phyloP scores from a whole-genome alignment of 345 rosid species.

The Citrus trifoliata region DNA sequence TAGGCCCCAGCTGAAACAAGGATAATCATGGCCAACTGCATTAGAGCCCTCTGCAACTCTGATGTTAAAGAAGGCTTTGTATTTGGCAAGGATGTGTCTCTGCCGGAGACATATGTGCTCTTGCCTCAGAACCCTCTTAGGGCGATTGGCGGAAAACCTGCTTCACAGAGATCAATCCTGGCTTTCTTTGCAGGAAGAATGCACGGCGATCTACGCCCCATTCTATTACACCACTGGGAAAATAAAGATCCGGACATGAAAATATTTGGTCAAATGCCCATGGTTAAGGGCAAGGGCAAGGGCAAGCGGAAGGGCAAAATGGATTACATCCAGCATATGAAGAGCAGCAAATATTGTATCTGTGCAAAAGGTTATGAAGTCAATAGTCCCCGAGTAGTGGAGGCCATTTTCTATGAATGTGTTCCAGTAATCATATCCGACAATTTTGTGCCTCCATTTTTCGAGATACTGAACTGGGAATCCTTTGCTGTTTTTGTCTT shows the following conservation, averaged over 20 bases:
- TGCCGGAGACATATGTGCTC: slow-evolving; percentile 75
- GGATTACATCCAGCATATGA: slow-evolving; percentile 72
- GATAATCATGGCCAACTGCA: slow-evolving; percentile 66
- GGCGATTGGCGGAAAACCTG: slow-evolving; percentile 66
- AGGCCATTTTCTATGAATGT: slow-evolving; percentile 81
- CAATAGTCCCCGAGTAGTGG: slow-evolving; percentile 92
- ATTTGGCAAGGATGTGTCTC: slow-evolving; percentile 86
- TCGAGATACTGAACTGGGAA: slow-evolving; percentile 85
- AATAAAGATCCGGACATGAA: slow-evolving; percentile 87
- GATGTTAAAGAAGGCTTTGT: slow-evolving; percentile 83
- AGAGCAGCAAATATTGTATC: slow-evolving; percentile 93
- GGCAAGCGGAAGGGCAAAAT: slow-evolving; percentile 46
- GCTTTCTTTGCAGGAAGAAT: slow-evolving; percentile 91
- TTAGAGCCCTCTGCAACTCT: slow-evolving; percentile 88
- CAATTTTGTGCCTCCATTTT: slow-evolving; percentile 88
- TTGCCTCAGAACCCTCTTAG: slow-evolving; percentile 53
- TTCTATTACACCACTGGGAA: slow-evolving; percentile 71
- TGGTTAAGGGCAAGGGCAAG: slow-evolving; percentile 7
- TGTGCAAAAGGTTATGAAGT: slow-evolving; percentile 95
- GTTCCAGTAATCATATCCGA: slow-evolving; percentile 93
- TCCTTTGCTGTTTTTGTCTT: slow-evolving; percentile 75
- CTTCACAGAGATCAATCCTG: slow-evolving; percentile 62
- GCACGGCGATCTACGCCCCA: slow-evolving; percentile 90
- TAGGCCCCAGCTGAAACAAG: slow-evolving; percentile 86
- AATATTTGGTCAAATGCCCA: slow-evolving; percentile 58